These are phyloP conservation scores for Platanthera guangdongensis DNA, from an alignment of 106 monocot genomes.

Conservation along the genomic window DNA sequence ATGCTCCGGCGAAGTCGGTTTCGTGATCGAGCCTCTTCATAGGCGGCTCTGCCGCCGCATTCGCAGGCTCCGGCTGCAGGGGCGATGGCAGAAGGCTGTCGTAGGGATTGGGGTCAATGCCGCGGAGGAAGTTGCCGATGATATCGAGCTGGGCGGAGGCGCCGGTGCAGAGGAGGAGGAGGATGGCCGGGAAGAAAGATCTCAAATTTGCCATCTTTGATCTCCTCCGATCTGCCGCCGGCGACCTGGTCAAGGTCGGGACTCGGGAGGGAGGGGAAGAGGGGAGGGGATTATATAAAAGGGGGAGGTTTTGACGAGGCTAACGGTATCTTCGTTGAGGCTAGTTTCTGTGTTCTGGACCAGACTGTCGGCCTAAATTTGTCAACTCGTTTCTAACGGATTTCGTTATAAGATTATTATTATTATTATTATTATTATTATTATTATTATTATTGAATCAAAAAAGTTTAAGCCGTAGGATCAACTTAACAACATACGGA, in stretches of 20 bases:
- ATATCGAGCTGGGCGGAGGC: constrained; percentile 10
- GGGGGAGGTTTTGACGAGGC: background rate
- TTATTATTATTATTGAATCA: too few species aligned
- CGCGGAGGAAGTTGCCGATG: background rate
- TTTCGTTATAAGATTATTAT: background rate
- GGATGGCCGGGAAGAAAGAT: background rate
- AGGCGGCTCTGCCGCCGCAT: background rate
- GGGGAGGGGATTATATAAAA: background rate
- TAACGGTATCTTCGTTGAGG: background rate
- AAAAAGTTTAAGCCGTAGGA: too few species aligned
- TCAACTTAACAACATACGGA: too few species aligned
- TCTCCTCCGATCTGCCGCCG: background rate
- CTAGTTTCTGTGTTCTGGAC: too few species aligned
- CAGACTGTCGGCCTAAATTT: background rate
- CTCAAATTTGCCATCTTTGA: constrained; percentile 2
- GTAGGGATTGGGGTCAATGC: background rate
- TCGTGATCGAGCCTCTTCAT: background rate
- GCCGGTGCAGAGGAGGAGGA: constrained; percentile 7
- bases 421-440: too few species aligned
- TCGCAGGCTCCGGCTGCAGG: background rate
- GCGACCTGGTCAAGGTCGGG: background rate
- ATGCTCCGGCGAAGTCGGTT: constrained; percentile 24
- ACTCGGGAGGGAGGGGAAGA: background rate
- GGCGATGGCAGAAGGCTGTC: too few species aligned
- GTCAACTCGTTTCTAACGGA: background rate